Conservation (phyloP, 116 monocot species). For the Phalaenopsis hybrid region DNA sequence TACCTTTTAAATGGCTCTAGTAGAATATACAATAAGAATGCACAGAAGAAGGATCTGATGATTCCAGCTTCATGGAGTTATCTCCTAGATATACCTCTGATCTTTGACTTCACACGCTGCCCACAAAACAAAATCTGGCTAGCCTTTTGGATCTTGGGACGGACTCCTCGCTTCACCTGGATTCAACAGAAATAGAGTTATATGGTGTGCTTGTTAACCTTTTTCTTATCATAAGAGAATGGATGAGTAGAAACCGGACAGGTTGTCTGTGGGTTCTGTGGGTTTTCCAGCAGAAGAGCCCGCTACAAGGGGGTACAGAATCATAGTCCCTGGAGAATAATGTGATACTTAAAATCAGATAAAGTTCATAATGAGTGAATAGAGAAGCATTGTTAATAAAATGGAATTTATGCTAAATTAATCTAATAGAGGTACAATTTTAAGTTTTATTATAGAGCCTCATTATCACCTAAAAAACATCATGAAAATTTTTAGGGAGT, state of each 20-base stretch:
- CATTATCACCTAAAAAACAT: neutral
- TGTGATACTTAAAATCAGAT: neutral
- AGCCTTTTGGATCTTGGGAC: constrained; percentile 15
- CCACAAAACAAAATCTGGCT: constrained; percentile 31
- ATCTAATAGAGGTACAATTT: neutral
- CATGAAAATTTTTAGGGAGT: neutral
- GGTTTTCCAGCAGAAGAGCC: constrained; percentile 53
- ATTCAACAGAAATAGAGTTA: constrained; percentile 2
- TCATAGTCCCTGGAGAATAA: constrained; percentile 42
- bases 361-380: neutral
- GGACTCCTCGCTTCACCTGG: constrained; percentile 26
- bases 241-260: constrained; percentile 16
- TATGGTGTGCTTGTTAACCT: neutral
- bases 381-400: neutral
- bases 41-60: neutral
- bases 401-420: too few species aligned
- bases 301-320: constrained; percentile 43
- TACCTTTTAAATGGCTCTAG: constrained; percentile 1
- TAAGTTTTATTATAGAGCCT: neutral
- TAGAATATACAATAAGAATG: constrained; percentile 11
- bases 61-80: neutral
- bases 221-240: neutral
- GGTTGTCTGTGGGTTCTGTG: constrained; percentile 15
- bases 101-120: constrained; percentile 21
- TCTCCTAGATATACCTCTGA: constrained; percentile 18